Percentiles rank a stretch among this genome's conserved stretches.
phyloP scores from a whole-genome alignment of 768 basidiomycete species.

The Amanita subjunquillea region DNA sequence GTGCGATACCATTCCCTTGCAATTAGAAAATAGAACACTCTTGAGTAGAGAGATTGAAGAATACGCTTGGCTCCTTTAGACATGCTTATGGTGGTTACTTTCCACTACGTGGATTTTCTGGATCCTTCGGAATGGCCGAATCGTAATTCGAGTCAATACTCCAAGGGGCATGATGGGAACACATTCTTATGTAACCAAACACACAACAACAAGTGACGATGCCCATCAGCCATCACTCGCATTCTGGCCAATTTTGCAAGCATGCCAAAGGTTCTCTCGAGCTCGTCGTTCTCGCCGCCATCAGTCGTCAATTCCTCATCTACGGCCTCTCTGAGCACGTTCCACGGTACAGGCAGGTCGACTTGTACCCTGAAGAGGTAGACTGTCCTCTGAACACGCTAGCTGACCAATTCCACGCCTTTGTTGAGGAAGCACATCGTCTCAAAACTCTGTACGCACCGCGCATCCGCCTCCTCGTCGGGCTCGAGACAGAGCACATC shows the following conservation, averaged over 20 bases:
- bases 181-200: no score
- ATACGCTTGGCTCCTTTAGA: no score
- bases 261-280: slow-evolving; percentile 79
- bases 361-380: slow-evolving; percentile 97
- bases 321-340: slow-evolving; percentile 92
- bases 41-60: no score
- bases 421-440: slow-evolving; percentile 71
- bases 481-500: slow-evolving; percentile 90
- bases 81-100: no score
- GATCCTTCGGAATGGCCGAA: no score
- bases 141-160: no score
- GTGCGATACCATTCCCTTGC: no score
- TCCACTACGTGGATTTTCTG: no score
- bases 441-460: slow-evolving; percentile 53
- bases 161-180: no score
- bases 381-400: slow-evolving; percentile 36
- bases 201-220: slow-evolving; percentile 9
- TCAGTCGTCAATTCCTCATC: slow-evolving; percentile 63
- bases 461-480: slow-evolving; percentile 72
- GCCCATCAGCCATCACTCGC: slow-evolving; percentile 78
- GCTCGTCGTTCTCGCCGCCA: slow-evolving; percentile 73
- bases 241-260: slow-evolving; percentile 90
- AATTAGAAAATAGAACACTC: no score
- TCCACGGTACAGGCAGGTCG: slow-evolving; percentile 70
- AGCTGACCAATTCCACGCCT: slow-evolving; percentile 54